Percentiles rank a stretch among this genome's conserved stretches.
phyloP scores from a whole-genome alignment of 2,329 filamentous ascomycete genomes.

The Cordyceps cicadae region DNA sequence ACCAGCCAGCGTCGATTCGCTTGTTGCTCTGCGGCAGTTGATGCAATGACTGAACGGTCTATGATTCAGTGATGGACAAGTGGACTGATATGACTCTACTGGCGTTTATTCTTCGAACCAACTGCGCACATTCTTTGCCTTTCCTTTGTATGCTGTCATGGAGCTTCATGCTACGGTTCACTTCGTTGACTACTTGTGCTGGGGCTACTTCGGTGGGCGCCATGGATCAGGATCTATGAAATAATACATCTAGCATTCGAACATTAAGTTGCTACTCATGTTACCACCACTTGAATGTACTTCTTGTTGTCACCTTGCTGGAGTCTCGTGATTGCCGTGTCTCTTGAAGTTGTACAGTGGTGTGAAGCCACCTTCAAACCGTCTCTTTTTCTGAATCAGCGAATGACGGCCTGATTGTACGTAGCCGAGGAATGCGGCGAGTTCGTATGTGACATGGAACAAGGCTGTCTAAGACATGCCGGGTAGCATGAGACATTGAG shows the following conservation, averaged over 20 bases:
- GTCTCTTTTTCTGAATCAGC: too few relatives aligned
- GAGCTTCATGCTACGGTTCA: background rate
- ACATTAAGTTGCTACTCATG: background rate
- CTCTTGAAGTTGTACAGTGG: too few relatives aligned
- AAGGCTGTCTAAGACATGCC: too few relatives aligned
- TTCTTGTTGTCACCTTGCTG: background rate
- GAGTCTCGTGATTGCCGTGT: background rate
- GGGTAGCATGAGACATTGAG: too few relatives aligned
- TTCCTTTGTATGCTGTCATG: background rate
- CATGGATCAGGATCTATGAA: background rate
- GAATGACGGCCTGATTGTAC: too few relatives aligned
- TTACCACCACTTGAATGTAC: background rate
- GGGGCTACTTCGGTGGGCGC: background rate
- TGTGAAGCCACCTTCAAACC: too few relatives aligned
- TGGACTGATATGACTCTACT: slow-evolving; percentile 11
- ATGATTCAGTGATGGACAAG: slow-evolving; percentile 7
- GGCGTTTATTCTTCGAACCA: background rate
- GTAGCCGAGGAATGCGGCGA: too few relatives aligned
- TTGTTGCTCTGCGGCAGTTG: background rate
- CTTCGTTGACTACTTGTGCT: background rate
- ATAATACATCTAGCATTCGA: slow-evolving; percentile 5
- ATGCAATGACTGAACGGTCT: slow-evolving; percentile 3
- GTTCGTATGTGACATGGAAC: too few relatives aligned
- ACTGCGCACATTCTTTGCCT: background rate
- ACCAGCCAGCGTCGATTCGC: background rate